Percentiles rank a stretch among this genome's conserved stretches.
These are phyloP conservation scores for Penstemon eatonii DNA, from an alignment of 257 asterid genomes.

Conservation along the genomic window DNA sequence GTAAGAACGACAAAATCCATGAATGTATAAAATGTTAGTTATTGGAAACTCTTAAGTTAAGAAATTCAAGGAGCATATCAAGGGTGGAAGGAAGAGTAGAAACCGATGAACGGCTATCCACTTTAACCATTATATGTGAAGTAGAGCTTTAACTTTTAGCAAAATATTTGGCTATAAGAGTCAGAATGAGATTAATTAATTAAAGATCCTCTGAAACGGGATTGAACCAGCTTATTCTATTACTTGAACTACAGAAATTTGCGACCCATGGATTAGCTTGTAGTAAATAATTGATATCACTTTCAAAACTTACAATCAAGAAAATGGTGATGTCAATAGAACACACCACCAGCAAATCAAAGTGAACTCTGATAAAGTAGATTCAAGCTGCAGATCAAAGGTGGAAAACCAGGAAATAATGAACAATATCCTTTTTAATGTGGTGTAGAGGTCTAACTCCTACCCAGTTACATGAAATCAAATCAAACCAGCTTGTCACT, in stretches of 20 bases:
- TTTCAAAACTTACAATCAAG: background rate
- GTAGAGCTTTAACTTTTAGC: background rate
- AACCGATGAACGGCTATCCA: background rate
- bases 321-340: background rate
- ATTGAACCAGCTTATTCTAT: background rate
- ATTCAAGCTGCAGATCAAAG: background rate
- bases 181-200: background rate
- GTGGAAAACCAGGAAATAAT: background rate
- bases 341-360: background rate
- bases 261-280: no score
- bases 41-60: background rate
- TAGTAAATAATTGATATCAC: background rate
- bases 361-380: background rate
- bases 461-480: no score
- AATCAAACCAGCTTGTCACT: no score
- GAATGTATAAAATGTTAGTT: background rate
- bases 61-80: background rate
- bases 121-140: background rate
- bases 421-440: background rate
- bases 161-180: background rate
- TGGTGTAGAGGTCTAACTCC: background rate
- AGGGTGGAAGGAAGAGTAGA: background rate
- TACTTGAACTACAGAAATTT: background rate
- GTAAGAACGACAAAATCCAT: background rate
- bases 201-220: conserved; percentile 3